Percentiles rank a stretch among this genome's conserved stretches.
Conservation (phyloP, 768 basidiomycete genomes). For the Suillus variegatus region DNA sequence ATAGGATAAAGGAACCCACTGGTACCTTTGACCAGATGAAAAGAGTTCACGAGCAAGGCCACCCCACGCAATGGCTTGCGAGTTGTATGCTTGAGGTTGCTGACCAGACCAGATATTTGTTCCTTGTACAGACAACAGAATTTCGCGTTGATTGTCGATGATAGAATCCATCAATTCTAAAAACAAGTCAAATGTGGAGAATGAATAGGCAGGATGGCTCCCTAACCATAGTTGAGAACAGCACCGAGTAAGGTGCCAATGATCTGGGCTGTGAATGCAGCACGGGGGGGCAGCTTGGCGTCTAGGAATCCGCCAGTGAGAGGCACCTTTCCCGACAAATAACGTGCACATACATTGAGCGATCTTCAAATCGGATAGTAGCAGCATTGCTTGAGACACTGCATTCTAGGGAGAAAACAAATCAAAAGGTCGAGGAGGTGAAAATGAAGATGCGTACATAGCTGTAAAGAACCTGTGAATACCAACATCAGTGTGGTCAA, state of each 20-base stretch:
- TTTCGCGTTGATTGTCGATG: slow-evolving; percentile 49
- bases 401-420: not conserved
- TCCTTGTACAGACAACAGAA: slow-evolving; percentile 55
- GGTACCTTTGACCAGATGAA: slow-evolving; percentile 28
- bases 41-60: slow-evolving; percentile 39
- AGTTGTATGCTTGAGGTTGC: slow-evolving; percentile 31
- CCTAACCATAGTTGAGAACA: slow-evolving; percentile 45
- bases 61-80: slow-evolving; percentile 40
- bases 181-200: not conserved
- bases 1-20: slow-evolving; percentile 43
- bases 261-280: slow-evolving; percentile 62
- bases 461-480: slow-evolving; percentile 42
- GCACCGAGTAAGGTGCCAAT: slow-evolving; percentile 57
- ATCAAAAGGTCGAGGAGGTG: not conserved
- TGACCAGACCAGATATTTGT: slow-evolving; percentile 41
- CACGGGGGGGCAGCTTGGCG: slow-evolving; percentile 62
- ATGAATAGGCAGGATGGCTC: not conserved
- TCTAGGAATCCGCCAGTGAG: slow-evolving; percentile 41
- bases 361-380: slow-evolving; percentile 59
- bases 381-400: slow-evolving; percentile 43
- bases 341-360: slow-evolving; percentile 20
- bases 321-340: not conserved
- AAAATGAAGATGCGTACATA: slow-evolving; percentile 20
- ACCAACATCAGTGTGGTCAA: slow-evolving; percentile 38
- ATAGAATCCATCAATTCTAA: slow-evolving; percentile 63